These are phyloP conservation scores for Ophiostoma sp. DNA, from an alignment of 2,329 filamentous ascomycete species.

Conservation along the genomic window DNA sequence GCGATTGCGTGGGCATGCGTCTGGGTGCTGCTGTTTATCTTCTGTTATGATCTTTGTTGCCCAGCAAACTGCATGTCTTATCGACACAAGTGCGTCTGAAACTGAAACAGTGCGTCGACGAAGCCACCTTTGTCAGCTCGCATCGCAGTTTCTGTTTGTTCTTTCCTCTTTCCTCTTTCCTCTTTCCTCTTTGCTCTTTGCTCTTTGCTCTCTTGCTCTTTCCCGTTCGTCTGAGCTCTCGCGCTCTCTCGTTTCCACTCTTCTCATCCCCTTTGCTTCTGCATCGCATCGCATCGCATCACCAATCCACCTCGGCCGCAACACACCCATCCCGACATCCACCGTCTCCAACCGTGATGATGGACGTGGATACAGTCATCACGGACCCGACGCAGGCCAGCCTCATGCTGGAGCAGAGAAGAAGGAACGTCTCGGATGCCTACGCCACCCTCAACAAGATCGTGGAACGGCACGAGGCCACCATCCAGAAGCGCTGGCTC, in stretches of 20 bases:
- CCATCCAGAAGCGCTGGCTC: slow-evolving; percentile 48
- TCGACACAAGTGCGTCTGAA: neutral
- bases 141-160: neutral
- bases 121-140: slow-evolving; percentile 5
- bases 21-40: neutral
- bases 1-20: neutral
- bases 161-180: neutral
- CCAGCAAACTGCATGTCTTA: neutral
- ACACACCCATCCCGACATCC: neutral
- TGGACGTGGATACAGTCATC: neutral
- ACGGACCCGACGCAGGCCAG: neutral
- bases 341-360: neutral
- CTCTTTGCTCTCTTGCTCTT: neutral
- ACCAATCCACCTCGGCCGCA: neutral
- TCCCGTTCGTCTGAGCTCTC: neutral
- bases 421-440: neutral
- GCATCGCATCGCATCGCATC: neutral
- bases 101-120: neutral
- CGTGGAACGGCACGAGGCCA: slow-evolving; percentile 45
- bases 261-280: neutral
- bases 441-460: slow-evolving; percentile 31
- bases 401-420: neutral
- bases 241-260: neutral
- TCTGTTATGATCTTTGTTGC: neutral
- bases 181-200: neutral